Evolutionary conservation across 495 filamentous ascomycete species (phyloP).

Genomic region (Xylaria flabelliformis): DNA sequence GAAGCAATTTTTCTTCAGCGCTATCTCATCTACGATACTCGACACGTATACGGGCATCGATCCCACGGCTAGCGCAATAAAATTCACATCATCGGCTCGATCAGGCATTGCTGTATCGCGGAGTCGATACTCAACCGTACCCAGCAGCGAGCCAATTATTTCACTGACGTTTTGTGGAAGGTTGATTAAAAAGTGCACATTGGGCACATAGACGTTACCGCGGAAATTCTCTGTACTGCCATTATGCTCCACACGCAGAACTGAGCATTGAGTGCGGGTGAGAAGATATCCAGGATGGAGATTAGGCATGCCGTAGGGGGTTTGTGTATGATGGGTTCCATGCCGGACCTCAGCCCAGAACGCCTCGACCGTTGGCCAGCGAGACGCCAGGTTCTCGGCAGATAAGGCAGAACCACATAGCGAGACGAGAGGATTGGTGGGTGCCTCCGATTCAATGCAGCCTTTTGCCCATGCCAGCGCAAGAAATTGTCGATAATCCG

Average conservation of each 20-base stretch:
- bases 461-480: neutral
- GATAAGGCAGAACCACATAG: neutral
- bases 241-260: neutral
- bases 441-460: neutral
- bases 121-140: neutral
- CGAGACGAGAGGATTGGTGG: neutral
- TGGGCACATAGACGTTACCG: neutral
- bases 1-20: neutral
- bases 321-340: neutral
- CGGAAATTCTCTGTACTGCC: neutral
- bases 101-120: neutral
- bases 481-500: neutral
- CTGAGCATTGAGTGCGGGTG: neutral
- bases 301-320: neutral
- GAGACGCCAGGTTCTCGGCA: neutral
- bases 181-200: neutral
- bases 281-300: neutral
- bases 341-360: neutral
- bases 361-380: neutral
- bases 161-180: neutral
- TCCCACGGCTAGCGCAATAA: neutral
- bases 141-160: neutral
- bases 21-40: neutral
- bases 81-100: neutral
- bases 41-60: neutral